Conservation (phyloP, 2,329 filamentous ascomycete species). For the Penicillium sp. region DNA sequence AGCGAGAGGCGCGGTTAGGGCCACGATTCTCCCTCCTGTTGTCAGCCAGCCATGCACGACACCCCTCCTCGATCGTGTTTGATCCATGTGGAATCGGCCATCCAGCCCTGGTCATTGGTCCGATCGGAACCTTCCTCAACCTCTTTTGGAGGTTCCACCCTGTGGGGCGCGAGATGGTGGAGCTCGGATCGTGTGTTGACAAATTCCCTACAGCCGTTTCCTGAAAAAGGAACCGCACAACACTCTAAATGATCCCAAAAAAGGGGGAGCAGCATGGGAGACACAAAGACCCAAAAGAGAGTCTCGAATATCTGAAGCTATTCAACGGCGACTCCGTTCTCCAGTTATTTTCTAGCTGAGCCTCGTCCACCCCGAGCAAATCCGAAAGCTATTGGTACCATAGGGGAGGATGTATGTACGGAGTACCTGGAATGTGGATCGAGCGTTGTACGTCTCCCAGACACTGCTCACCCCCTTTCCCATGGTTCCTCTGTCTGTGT, state of each 20-base stretch:
- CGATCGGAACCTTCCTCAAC: conserved; percentile 13
- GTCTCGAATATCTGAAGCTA: background rate
- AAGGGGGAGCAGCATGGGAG: background rate
- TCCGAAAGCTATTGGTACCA: conserved; percentile 17
- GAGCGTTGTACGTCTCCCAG: conserved; percentile 12
- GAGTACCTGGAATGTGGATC: conserved; percentile 23
- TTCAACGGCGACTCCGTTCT: conserved; percentile 15
- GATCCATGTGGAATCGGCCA: conserved; percentile 22
- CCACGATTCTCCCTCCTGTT: conserved; percentile 13
- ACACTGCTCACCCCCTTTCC: background rate
- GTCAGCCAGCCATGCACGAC: conserved; percentile 34
- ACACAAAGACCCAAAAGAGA: conserved; percentile 3
- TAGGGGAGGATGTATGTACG: background rate
- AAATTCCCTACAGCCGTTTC: conserved; percentile 20
- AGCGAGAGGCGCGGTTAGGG: conserved; percentile 26
- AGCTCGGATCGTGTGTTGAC: conserved; percentile 25
- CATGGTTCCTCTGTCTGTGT: conserved; percentile 1
- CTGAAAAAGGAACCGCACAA: conserved; percentile 9
- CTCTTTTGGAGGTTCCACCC: conserved; percentile 3
- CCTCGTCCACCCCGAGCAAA: conserved; percentile 19
- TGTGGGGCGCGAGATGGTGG: conserved; percentile 15
- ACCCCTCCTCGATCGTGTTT: conserved; percentile 17
- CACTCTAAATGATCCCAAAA: conserved; percentile 6
- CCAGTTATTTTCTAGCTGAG: conserved; percentile 4
- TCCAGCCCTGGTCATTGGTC: conserved; percentile 15